Conservation (phyloP, 805 yeast genomes). For the Candida parachauliodes region DNA sequence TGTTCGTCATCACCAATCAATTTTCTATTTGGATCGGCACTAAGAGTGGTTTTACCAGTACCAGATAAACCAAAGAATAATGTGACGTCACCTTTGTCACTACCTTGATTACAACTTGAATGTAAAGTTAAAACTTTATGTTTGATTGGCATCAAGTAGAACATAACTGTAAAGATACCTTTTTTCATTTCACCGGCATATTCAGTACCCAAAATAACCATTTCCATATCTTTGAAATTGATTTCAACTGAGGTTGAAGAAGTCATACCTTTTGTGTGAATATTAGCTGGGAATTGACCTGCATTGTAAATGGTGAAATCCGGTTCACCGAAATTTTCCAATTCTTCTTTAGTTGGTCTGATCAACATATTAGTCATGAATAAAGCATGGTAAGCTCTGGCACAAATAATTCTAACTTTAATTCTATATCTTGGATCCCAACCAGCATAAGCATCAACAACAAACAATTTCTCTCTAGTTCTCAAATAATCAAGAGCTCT, state of each 20-base stretch:
- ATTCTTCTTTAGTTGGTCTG: constrained; percentile 88
- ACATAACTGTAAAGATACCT: constrained; percentile 98
- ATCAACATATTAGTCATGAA: constrained; percentile 98
- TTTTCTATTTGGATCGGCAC: constrained; percentile 92
- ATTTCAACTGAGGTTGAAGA: constrained; percentile 94
- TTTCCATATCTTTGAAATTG: constrained; percentile 96
- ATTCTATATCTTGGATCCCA: constrained; percentile 98
- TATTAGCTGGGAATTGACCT: constrained; percentile 98
- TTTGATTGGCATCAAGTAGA: constrained; percentile 95
- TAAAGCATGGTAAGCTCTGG: constrained; percentile 96
- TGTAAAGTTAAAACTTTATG: constrained; percentile 90
- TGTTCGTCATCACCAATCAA: constrained; percentile 99
- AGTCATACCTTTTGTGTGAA: constrained; percentile 95
- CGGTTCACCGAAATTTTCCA: constrained; percentile 89
- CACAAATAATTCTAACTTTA: constrained; percentile 93
- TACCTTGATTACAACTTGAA: constrained; percentile 93
- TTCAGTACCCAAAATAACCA: constrained; percentile 98
- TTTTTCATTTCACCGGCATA: constrained; percentile 99
- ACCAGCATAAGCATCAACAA: constrained; percentile 96
- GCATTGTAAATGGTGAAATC: constrained; percentile 98
- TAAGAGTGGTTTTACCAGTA: constrained; percentile 95
- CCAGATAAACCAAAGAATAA: constrained; percentile 96
- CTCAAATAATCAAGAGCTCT: constrained; percentile 96
- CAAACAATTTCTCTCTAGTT: constrained; percentile 90
- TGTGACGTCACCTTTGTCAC: constrained; percentile 77